phyloP scores from a whole-genome alignment of 2,329 filamentous ascomycete genomes.

The Tolypocladium pustulatum region DNA sequence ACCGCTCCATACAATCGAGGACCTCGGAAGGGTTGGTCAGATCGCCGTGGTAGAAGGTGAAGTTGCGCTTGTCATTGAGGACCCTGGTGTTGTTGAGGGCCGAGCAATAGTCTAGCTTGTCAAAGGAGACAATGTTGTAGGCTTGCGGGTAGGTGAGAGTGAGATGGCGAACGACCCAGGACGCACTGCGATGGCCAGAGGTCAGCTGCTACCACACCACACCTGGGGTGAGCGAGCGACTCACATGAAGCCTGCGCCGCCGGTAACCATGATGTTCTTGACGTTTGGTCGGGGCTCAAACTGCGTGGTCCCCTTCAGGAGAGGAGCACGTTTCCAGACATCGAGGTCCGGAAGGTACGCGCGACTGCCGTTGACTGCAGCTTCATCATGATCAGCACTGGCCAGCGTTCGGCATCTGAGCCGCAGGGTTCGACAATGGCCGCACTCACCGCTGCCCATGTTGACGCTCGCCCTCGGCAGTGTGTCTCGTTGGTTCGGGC shows the following conservation, averaged over 20 bases:
- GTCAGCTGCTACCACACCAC: neutral
- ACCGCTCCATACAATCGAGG: constrained; percentile 56
- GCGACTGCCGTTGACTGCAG: constrained; percentile 16
- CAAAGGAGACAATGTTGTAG: constrained; percentile 74
- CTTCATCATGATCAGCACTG: constrained; percentile 1
- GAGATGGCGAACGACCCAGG: constrained; percentile 73
- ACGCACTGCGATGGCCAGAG: constrained; percentile 43
- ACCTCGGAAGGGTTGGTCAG: constrained; percentile 63
- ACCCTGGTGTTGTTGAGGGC: constrained; percentile 69
- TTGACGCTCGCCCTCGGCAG: neutral
- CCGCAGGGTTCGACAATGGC: neutral
- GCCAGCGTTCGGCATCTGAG: neutral
- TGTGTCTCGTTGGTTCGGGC: neutral
- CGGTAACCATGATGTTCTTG: constrained; percentile 75
- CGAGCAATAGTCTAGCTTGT: constrained; percentile 76
- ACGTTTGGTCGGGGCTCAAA: constrained; percentile 60
- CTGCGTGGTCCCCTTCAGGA: constrained; percentile 58
- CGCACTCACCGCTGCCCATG: constrained; percentile 7
- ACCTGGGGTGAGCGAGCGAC: constrained; percentile 15
- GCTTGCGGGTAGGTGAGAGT: constrained; percentile 60
- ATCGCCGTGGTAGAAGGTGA: constrained; percentile 70
- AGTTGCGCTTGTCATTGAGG: constrained; percentile 59
- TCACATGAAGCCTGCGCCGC: constrained; percentile 78
- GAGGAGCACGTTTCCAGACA: constrained; percentile 61
- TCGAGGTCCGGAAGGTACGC: constrained; percentile 48